Conservation (phyloP, 2,329 filamentous ascomycete species). For the Colletotrichum sp. region DNA sequence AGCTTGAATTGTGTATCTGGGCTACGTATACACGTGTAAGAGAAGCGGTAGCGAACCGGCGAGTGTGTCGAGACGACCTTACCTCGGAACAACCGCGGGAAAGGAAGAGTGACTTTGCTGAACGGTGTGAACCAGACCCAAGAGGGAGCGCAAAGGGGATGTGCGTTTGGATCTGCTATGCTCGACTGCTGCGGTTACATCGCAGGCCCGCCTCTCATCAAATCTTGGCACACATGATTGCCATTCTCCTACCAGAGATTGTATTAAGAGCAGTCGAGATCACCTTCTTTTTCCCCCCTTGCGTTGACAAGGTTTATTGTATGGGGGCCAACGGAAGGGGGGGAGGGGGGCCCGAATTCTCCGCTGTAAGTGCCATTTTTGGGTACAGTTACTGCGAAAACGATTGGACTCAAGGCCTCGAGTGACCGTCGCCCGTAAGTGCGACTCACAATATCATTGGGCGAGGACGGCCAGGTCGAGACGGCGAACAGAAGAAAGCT, state of each 20-base stretch:
- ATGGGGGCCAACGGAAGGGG: not conserved
- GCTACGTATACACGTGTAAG: not conserved
- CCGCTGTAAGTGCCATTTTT: not conserved
- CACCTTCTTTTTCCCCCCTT: not conserved
- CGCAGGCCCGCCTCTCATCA: not conserved
- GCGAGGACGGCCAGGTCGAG: not conserved
- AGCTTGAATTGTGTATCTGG: not conserved
- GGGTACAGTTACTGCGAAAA: not conserved
- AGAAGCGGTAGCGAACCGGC: not conserved
- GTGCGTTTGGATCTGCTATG: not conserved
- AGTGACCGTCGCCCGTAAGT: not conserved
- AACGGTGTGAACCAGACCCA: not conserved
- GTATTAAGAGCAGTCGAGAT: not conserved
- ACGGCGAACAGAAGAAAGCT: not conserved
- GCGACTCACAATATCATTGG: not conserved
- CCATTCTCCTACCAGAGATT: not conserved
- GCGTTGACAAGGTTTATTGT: not conserved
- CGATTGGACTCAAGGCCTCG: not conserved
- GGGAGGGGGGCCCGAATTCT: not conserved
- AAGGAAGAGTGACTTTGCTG: not conserved
- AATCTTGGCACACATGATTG: slow-evolving; percentile 11
- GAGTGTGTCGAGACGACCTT: not conserved
- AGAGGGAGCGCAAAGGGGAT: not conserved
- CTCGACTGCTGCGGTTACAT: not conserved
- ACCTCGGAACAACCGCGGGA: not conserved